Base-by-base conservation (phyloP, 169 alveolate genomes). In the Cryptosporidium viatorum region DNA sequence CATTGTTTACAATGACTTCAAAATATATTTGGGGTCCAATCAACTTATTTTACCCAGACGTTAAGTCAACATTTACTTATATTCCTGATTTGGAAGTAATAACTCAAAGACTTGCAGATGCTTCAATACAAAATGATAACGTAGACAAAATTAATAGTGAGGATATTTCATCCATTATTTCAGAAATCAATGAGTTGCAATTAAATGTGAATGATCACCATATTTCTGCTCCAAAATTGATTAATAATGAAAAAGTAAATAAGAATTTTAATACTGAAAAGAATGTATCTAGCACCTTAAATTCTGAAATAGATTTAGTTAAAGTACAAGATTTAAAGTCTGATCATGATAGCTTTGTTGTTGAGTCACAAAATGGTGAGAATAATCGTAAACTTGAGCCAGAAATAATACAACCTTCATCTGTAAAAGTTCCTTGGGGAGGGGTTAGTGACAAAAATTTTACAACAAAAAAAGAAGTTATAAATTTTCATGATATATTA, bases 1-100 rank as follows among this genome's bases (percentile, higher is more conserved):
- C 55, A 3, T 58, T 58, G 12, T 58, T 74, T 23, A 35, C 59
- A 21, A 74, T 68, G 18, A 58, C 37, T 55, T 35, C 37, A 21
- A 59, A 74, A 33, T 31, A 41, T 33, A 29, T 74, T 58, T 74
- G 86, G 86, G 58, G 59, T 6, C 71, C 86, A 35, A 35, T 74
- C 18, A 31, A 48, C 50, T 26, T 43, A 23, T 71, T 37, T 71
- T 71, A 71, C 37, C 85, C 85, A n/a, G 60, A 71, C 1, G 39
- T 71, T 26, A 48, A 50, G 33, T 43, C 50, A 26, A 48, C 67
- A 29, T 71, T 71, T 71, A 37, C 60, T 43, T 50, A 50, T 26
- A 48, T 71, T 29, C 85, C 85, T 26, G 69, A 43, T 71, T 29
- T 71, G n/a, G 85, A 71, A 31, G 21, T 23, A 14, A 26, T 45